Conservation (phyloP, 108 stramenopile genomes). For the Pseudonitzschia multiseries region DNA sequence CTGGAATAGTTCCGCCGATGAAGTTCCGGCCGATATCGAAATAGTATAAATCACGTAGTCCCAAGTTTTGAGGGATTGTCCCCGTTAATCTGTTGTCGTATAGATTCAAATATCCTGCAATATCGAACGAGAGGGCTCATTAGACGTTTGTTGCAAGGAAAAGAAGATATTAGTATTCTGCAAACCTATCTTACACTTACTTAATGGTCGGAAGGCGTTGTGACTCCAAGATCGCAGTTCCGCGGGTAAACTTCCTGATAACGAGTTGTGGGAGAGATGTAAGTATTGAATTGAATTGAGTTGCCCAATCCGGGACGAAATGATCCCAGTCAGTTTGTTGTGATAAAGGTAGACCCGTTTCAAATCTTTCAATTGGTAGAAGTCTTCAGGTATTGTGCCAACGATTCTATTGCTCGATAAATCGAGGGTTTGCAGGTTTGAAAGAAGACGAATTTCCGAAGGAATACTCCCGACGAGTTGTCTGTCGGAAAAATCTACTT, state of each 20-base stretch:
- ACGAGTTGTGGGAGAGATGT: conserved; percentile 17
- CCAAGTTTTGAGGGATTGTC: conserved; percentile 25
- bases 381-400: conserved; percentile 5
- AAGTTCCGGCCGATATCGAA: conserved; percentile 47
- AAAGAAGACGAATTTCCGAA: conserved; percentile 3
- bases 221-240: background rate
- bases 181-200: conserved; percentile 4
- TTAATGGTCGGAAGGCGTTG: background rate
- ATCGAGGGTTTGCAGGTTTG: conserved; percentile 2
- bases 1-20: conserved; percentile 44
- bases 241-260: conserved; percentile 18
- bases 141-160: background rate
- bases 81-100: conserved; percentile 33
- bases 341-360: conserved; percentile 19
- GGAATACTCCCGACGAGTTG: conserved; percentile 40
- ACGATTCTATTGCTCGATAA: conserved; percentile 2
- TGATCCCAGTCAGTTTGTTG: conserved; percentile 25
- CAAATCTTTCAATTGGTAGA: conserved; percentile 9
- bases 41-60: conserved; percentile 33
- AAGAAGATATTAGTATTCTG: background rate
- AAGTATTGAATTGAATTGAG: background rate
- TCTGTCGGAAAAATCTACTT: conserved; percentile 37
- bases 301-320: background rate
- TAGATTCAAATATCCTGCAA: conserved; percentile 29
- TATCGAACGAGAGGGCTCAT: background rate